These are phyloP conservation scores for Henckelia pumila DNA, from an alignment of 257 asterid species.

Conservation along the genomic window DNA sequence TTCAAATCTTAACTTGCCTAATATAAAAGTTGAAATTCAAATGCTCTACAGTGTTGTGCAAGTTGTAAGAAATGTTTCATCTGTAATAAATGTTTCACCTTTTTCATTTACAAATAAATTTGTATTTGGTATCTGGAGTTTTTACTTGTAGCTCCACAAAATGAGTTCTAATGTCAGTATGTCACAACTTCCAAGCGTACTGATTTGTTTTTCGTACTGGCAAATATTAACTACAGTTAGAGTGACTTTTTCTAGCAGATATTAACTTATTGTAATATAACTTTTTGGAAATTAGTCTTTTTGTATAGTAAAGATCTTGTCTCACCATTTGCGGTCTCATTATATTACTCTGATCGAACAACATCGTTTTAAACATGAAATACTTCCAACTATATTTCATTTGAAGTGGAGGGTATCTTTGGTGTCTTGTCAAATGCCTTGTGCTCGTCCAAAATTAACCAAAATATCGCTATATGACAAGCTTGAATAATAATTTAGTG, in stretches of 20 bases:
- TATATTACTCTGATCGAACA: neutral
- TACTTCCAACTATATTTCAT: neutral
- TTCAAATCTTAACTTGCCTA: constrained; percentile 70
- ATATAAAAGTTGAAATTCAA: constrained; percentile 31
- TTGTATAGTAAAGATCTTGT: too few species aligned
- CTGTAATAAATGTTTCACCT: constrained; percentile 20
- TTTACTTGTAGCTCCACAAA: neutral
- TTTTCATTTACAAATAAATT: neutral
- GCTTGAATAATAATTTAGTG: neutral
- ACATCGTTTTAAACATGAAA: neutral
- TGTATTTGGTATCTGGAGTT: neutral
- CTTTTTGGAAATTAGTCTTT: neutral
- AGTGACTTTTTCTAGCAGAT: neutral
- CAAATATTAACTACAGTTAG: neutral
- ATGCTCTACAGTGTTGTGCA: constrained; percentile 21
- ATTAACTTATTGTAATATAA: neutral
- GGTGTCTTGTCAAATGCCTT: neutral
- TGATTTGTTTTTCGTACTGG: neutral
- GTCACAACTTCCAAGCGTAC: neutral
- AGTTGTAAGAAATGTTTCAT: too few species aligned
- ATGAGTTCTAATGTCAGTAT: neutral
- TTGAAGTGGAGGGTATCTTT: neutral
- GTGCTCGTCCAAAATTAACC: neutral
- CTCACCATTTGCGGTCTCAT: neutral
- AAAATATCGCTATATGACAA: neutral